phyloP scores from a whole-genome alignment of 371 early-diverging fungal species.

The Syncephalastrum sp. region DNA sequence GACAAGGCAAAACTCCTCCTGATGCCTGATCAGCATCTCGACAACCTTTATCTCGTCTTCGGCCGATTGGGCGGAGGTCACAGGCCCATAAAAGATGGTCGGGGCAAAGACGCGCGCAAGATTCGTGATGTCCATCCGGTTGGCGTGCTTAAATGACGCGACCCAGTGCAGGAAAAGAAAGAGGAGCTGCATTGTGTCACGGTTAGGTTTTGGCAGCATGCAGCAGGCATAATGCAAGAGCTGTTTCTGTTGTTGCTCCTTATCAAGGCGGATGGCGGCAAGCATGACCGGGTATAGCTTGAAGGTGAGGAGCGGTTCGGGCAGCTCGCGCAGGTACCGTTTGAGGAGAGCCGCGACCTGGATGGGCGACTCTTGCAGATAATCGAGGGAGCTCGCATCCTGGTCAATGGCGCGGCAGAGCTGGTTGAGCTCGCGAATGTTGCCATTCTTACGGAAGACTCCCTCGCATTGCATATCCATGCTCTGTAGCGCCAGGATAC shows the following conservation, averaged over 20 bases:
- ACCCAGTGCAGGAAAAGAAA: conserved; percentile 85
- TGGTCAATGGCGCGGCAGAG: conserved; percentile 66
- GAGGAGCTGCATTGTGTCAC: conserved; percentile 88
- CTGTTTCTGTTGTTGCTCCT: conserved; percentile 42
- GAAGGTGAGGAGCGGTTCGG: conserved; percentile 92
- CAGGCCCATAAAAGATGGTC: conserved; percentile 68
- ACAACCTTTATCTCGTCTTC: conserved; percentile 71
- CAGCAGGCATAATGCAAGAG: conserved; percentile 79
- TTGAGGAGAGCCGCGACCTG: conserved; percentile 94
- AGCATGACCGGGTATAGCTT: conserved; percentile 81
- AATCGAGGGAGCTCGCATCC: background rate
- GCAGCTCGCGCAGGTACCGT: conserved; percentile 91
- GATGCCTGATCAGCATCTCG: conserved; percentile 67
- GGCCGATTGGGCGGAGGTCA: conserved; percentile 40
- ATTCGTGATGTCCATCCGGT: conserved; percentile 89
- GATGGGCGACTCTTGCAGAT: conserved; percentile 66
- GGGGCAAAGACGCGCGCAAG: conserved; percentile 93
- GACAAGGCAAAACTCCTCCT: conserved; percentile 70
- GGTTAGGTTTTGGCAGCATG: conserved; percentile 86
- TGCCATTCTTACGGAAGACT: conserved; percentile 96
- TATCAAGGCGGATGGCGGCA: conserved; percentile 55
- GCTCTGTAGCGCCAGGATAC: conserved; percentile 66
- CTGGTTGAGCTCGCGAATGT: conserved; percentile 83
- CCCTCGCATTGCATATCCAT: conserved; percentile 92
- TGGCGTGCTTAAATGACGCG: conserved; percentile 63